Percentiles rank a stretch among this genome's conserved stretches.
These are phyloP conservation scores for Rhodosporidiobolus odoratus DNA, from an alignment of 768 basidiomycete genomes.

Conservation along the genomic window DNA sequence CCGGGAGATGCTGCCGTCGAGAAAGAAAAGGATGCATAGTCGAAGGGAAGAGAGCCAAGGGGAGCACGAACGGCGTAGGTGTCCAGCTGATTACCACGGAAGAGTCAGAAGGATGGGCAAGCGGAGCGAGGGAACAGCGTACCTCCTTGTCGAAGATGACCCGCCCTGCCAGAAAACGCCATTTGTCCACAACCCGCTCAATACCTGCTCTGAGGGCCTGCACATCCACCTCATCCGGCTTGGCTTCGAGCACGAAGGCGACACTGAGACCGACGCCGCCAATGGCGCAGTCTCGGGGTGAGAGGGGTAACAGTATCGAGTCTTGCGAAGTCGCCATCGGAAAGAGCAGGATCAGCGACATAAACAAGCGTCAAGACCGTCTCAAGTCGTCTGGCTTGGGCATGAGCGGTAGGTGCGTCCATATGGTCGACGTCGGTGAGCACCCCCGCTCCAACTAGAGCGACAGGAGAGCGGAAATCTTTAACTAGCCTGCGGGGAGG, in stretches of 20 bases:
- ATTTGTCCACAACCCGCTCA: not conserved
- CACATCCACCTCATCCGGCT: not conserved
- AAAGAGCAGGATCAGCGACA: not conserved
- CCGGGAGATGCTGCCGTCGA: too few relatives aligned
- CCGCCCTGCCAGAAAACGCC: not conserved
- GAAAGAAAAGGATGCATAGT: not conserved
- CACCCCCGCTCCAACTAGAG: too few relatives aligned
- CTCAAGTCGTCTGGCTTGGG: too few relatives aligned
- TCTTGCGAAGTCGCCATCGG: not conserved
- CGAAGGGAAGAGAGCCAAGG: not conserved
- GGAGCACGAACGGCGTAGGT: not conserved
- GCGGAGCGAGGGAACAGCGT: not conserved
- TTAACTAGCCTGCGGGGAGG: too few relatives aligned
- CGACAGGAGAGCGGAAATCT: too few relatives aligned
- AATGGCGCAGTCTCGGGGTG: not conserved
- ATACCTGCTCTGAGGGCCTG: not conserved
- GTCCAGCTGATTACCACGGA: not conserved
- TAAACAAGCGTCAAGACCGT: too few relatives aligned
- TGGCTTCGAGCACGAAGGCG: not conserved
- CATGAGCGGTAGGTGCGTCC: too few relatives aligned
- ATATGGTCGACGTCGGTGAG: too few relatives aligned
- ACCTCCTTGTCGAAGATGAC: not conserved
- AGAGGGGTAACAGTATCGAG: not conserved
- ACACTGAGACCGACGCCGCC: slow-evolving; percentile 1
- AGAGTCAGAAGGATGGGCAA: not conserved